Evolutionary conservation across 768 basidiomycete species (phyloP), one percentile per base, ranked within the genome.

Genomic region (Krasilnikovozyma curviuscula): DNA sequence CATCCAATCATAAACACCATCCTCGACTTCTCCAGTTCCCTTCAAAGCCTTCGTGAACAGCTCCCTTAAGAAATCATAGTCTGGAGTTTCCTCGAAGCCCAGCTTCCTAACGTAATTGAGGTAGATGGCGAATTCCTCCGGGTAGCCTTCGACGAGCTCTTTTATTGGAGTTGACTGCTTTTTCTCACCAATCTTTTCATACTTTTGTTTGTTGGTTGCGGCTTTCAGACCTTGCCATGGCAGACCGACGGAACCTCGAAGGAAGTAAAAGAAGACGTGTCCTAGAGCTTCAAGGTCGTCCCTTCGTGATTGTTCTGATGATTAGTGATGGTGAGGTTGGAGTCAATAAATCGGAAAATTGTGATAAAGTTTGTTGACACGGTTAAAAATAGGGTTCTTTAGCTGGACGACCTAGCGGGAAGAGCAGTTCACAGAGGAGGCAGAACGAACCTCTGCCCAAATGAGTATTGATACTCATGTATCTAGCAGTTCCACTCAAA

Each of bases 151-250:
- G 59, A 81, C 85, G 23, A 98, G 73, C 61, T 98, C 93, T 68
- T 85, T 91, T 65, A 98, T 95, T 7, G 82, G 81, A 25, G 93
- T 97, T 13, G 82, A 83, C 69, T 97, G 93, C 73, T 68, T 98
- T 79, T 98, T 98, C 72, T 98, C 91, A 54, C 91, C 91, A 65
- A 98, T 98, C 73, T 97, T 98, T 72, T 98, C 91, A 69, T 98
- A 98, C 72, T 97, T 97, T 66, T 97, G 93, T 71, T 98, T 98
- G 72, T 98, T 97, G 43, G 89, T 98, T 25, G 93, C 93, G 29
- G 93, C 93, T 68, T 97, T 97, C 49, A 98, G 74, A 49, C 93
- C 93, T 63, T 98, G 93, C 93, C 93, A 98, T 21, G 93, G 93
- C 45, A 98, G 63, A 58, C 88, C 91, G 19, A 47, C 46, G 13